These are phyloP conservation scores for Leishmania tarentolae DNA, from an alignment of 208 protist species.

Conservation along the genomic window DNA sequence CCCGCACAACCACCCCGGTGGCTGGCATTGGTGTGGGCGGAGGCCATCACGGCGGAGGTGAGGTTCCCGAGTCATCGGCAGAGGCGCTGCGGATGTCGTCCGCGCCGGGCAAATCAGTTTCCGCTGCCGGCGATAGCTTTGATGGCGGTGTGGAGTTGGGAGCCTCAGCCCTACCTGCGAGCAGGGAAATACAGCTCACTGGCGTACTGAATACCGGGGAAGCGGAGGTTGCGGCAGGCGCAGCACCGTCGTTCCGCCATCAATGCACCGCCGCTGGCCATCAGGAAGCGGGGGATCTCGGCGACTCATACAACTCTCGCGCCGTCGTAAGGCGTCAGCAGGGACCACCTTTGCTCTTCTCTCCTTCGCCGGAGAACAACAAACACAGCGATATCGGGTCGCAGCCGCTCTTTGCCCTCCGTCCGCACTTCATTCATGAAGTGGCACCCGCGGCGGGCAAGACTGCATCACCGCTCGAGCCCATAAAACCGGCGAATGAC, in stretches of 20 bases:
- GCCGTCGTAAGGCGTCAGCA: constrained; percentile 11
- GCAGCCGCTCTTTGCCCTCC: neutral
- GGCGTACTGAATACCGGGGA: neutral
- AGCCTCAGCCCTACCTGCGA: neutral
- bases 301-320: neutral
- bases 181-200: neutral
- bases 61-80: neutral
- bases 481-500: neutral
- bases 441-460: neutral
- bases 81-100: neutral
- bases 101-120: neutral
- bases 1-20: neutral
- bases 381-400: neutral
- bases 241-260: neutral
- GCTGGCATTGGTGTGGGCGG: neutral
- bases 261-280: neutral
- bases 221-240: neutral
- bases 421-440: neutral
- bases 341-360: neutral
- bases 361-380: neutral
- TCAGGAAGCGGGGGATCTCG: neutral
- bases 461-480: neutral
- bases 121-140: neutral
- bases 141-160: neutral
- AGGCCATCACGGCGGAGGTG: neutral